Conservation (phyloP, 2,329 filamentous ascomycete species). For the Neonectria faginata region DNA sequence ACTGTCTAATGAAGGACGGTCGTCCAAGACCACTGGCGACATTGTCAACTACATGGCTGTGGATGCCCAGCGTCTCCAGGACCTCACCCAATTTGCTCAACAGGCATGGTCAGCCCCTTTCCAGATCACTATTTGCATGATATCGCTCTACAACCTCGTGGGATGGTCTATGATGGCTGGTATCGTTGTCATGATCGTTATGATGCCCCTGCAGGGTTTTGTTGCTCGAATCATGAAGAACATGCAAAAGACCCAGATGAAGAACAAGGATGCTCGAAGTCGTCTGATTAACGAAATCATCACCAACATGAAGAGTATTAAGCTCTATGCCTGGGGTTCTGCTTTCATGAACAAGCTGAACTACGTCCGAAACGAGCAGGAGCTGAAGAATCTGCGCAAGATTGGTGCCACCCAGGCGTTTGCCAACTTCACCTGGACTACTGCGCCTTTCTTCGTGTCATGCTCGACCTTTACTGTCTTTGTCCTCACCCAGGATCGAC, state of each 20-base stretch:
- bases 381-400: constrained; percentile 93
- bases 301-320: constrained; percentile 99
- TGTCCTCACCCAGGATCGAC: constrained; percentile 82
- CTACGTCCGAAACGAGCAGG: constrained; percentile 93
- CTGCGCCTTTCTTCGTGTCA: constrained; percentile 96
- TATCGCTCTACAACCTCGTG: constrained; percentile 94
- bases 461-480: constrained; percentile 97
- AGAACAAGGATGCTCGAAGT: constrained; percentile 96
- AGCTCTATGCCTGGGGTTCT: constrained; percentile 96
- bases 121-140: constrained; percentile 95
- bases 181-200: constrained; percentile 93
- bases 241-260: constrained; percentile 97
- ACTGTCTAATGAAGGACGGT: constrained; percentile 91
- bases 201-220: constrained; percentile 95
- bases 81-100: constrained; percentile 94
- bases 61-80: constrained; percentile 93
- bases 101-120: constrained; percentile 97
- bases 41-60: constrained; percentile 99
- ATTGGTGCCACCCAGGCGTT: constrained; percentile 95
- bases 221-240: constrained; percentile 95
- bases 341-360: constrained; percentile 99
- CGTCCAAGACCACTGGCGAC: constrained; percentile 91
- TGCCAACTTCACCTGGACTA: constrained; percentile 98
- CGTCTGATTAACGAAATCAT: constrained; percentile 96
- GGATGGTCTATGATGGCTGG: constrained; percentile 96